These are phyloP conservation scores for Xylariomycetidae sp. DNA, from an alignment of 2,329 filamentous ascomycete species.

Conservation along the genomic window DNA sequence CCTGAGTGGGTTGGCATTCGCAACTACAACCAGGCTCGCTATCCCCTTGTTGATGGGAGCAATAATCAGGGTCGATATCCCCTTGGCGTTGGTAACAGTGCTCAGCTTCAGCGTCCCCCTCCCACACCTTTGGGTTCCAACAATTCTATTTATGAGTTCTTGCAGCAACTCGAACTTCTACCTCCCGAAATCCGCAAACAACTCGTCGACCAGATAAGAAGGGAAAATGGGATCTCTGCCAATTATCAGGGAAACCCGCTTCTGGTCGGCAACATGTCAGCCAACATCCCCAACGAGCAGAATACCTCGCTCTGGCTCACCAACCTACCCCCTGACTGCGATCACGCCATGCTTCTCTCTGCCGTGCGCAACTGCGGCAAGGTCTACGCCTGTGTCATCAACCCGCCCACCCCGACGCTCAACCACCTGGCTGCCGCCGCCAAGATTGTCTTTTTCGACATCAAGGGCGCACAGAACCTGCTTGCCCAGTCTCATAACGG, in stretches of 20 bases:
- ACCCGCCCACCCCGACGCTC: slow-evolving; percentile 33
- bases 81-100: no score
- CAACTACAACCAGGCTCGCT: no score
- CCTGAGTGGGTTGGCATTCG: no score
- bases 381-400: slow-evolving; percentile 48
- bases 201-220: no score
- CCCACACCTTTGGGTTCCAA: no score
- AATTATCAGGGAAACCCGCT: slow-evolving; percentile 35
- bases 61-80: no score
- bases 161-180: no score
- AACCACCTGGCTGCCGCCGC: slow-evolving; percentile 26
- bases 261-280: slow-evolving; percentile 33
- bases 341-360: slow-evolving; percentile 38
- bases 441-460: slow-evolving; percentile 43
- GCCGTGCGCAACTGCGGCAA: slow-evolving; percentile 43
- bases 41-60: no score
- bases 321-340: slow-evolving; percentile 41
- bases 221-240: no score
- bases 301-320: slow-evolving; percentile 52
- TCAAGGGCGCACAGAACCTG: slow-evolving; percentile 42
- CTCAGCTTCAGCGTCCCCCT: no score
- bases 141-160: no score
- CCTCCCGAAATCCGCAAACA: no score
- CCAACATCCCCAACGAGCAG: slow-evolving; percentile 31
- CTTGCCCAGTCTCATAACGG: slow-evolving; percentile 39